Evolutionary conservation across 768 basidiomycete genomes (phyloP), one percentile per base, ranked within the genome.

Genomic region (Daedaleopsis nitida): DNA sequence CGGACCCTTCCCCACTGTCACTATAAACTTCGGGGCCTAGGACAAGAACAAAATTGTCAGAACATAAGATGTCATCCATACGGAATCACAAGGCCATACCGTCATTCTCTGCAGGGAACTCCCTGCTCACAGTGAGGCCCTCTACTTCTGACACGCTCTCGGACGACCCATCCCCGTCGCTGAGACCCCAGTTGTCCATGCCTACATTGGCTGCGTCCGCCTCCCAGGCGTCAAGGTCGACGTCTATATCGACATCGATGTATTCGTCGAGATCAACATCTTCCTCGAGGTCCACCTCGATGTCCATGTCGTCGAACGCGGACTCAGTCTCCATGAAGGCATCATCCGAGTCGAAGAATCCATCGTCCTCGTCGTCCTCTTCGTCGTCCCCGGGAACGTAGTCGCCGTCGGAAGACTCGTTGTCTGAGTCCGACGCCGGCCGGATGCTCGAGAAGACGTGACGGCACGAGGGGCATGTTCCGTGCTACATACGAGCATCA

Each of bases 381-480:
- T 83, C 83, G 59, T 86, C 84, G 42, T 80, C 76, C 5, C 78
- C 77, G 6, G 86, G 87, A 21, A 87, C 70, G 65, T 88, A 89
- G 72, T 89, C 87, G 17, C 82, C 87, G 68, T 88, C 87, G 14
- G 83, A 85, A 4, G 84, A 87, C 67, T 87, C 88, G 68, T 82
- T 79, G 65, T 87, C 87, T 12, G 81, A 81, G 37, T 85, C 82
- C 1, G 80, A 76, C 1, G 76, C 75, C 1, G 81, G 80, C 5
- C 70, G 73, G 42, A 87, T 78, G 54, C 85, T 81, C 42, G 86
- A 73, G 72, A 89, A 89, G 7, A 75, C 70, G 59, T 83, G 75
- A 34, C 88, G 77, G 69, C 88, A 91, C 5, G 86, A 82, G 16
- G 88, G 88, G 65, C 89, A 91, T 65, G 77, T 88, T 14, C 88